Base-by-base conservation (phyloP, 1,139 yeast species). In the Yamadazyma conglobata region DNA sequence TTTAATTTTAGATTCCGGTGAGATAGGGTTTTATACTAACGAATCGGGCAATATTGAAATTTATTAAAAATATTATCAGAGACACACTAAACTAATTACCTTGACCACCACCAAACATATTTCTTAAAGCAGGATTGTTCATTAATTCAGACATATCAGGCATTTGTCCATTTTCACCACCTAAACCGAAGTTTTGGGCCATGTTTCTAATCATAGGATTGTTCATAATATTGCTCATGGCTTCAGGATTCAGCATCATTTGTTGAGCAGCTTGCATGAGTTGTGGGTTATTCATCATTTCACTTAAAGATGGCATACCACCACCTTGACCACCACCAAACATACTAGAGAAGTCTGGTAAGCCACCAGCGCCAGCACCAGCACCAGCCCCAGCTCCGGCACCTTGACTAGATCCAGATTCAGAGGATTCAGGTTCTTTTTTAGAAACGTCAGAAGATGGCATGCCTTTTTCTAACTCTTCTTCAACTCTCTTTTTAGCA, bases 181-280 rank as follows among this genome's bases (percentile, higher is more conserved):
- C 87, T 30, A 74, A 54, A 7, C 83, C 77, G 58, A 83, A 66
- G 38, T 64, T 73, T 45, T 74, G 74, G 24, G 93, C 93, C 93
- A 84, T 82, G 54, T 78, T 81, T 50, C 74, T 76, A 13, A 85
- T 52, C 46, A 79, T 77, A 15, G 96, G 96, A 56, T 87, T 85
- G 56, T 64, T 77, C 88, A 89, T 79, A 56, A 89, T 64, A 34
- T 79, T 77, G 41, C 65, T 70, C 67, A 89, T 64, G 29, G 95
- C 89, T 25, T 66, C 73, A 19, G 97, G 97, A 56, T 89, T 81
- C 38, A 79, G 77, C 95, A 89, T 88, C 83, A 91, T 76, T 52
- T 78, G 78, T 57, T 87, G 93, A 23, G 97, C 97, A 50, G 94
- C 93, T 61, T 84, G 87, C 86, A 82, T 82, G 38, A 91, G 58